phyloP scores from a whole-genome alignment of 352 stramenopile species.

The Globisporangium abappressorium region DNA sequence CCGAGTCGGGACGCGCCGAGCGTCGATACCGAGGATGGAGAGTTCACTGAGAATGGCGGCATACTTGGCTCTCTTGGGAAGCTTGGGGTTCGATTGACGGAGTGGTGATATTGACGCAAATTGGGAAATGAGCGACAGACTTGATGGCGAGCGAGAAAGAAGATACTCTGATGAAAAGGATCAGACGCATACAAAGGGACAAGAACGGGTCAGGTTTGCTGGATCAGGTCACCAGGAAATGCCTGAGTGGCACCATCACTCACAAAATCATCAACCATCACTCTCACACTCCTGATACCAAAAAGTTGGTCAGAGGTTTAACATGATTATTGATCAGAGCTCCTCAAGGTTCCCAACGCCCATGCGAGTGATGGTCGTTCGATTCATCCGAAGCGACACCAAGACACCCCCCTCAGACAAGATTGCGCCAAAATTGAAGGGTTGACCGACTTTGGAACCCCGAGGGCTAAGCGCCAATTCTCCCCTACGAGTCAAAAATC shows the following conservation, averaged over 20 bases:
- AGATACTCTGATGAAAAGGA: background rate
- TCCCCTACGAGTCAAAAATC: too few relatives aligned
- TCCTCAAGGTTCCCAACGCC: background rate
- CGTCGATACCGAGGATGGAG: conserved; percentile 8
- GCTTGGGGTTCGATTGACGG: background rate
- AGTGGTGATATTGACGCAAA: background rate
- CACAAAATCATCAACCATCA: background rate
- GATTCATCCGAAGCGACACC: background rate
- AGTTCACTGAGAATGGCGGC: conserved; percentile 7
- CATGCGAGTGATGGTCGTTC: background rate
- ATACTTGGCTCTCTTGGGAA: background rate
- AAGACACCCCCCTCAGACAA: background rate
- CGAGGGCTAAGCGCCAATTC: too few relatives aligned
- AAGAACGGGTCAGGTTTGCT: background rate
- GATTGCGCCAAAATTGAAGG: background rate
- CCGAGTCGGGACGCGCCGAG: background rate
- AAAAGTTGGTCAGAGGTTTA: background rate
- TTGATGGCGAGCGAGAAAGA: background rate
- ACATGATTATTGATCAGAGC: background rate
- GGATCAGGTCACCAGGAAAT: background rate
- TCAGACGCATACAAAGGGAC: background rate
- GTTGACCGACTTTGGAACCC: background rate
- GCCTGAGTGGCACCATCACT: background rate
- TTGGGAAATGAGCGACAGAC: background rate
- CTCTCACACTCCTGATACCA: background rate